A percentile compares a stretch with the other conserved stretches of the same genome.
These are phyloP conservation scores for Ziziphus jujuba DNA, from an alignment of 306 rosid species.

Conservation along the genomic window DNA sequence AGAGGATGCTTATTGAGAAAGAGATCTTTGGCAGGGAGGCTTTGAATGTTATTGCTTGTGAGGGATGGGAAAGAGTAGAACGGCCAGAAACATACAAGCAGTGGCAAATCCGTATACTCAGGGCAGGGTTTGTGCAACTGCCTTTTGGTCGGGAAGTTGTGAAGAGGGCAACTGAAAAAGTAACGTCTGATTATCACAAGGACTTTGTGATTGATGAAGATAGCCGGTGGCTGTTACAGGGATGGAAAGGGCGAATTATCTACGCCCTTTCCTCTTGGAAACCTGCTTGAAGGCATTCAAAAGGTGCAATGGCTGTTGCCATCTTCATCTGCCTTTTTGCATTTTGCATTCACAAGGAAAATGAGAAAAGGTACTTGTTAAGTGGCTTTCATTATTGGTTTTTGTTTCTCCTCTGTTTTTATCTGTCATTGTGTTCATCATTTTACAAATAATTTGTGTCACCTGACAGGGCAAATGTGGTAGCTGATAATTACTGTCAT, in stretches of 20 bases:
- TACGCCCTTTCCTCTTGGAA: constrained; percentile 84
- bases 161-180: constrained; percentile 52
- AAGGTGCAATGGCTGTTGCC: constrained; percentile 2
- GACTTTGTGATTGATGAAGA: constrained; percentile 92
- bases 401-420: background rate
- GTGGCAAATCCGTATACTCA: constrained; percentile 81
- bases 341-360: constrained; percentile 6
- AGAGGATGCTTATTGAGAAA: constrained; percentile 86
- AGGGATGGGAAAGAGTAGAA: constrained; percentile 94
- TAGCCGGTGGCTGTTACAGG: constrained; percentile 80
- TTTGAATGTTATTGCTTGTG: constrained; percentile 89
- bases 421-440: constrained; percentile 2
- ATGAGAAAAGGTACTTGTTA: background rate
- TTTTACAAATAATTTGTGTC: constrained; percentile 1
- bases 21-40: constrained; percentile 91
- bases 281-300: constrained; percentile 38
- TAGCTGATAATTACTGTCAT: background rate
- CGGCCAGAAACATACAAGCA: constrained; percentile 95
- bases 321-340: background rate
- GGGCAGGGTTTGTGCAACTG: constrained; percentile 76
- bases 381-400: background rate
- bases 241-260: constrained; percentile 93
- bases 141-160: constrained; percentile 40
- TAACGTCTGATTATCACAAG: constrained; percentile 58
- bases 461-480: constrained; percentile 19